Evolutionary conservation across 169 alveolate genomes (phyloP).

Genomic region (Cryptosporidium parvum): DNA sequence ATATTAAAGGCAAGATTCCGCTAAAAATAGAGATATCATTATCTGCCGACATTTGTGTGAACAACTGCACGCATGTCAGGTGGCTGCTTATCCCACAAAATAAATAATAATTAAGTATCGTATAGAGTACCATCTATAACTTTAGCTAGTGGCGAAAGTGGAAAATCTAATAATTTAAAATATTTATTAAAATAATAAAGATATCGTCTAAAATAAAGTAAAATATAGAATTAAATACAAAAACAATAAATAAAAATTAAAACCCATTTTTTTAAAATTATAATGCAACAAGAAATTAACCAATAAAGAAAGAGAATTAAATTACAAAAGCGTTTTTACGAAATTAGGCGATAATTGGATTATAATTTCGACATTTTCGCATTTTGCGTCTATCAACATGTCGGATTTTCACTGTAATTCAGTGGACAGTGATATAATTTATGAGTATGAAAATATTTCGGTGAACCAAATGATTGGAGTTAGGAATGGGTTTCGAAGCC

Average conservation of each 20-base stretch:
- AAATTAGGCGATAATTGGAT: background rate
- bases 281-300: conserved; percentile 6
- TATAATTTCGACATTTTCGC: background rate
- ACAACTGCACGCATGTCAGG: conserved; percentile 78
- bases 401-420: conserved; percentile 36
- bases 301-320: background rate
- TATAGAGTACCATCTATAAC: conserved; percentile 1
- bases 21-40: conserved; percentile 75
- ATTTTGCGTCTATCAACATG: conserved; percentile 6
- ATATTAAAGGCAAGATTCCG: conserved; percentile 69
- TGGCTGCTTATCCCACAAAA: conserved; percentile 56
- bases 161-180: conserved; percentile 2
- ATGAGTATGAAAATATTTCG: conserved; percentile 44
- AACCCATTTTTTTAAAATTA: background rate
- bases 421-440: conserved; percentile 41
- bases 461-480: conserved; percentile 23
- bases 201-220: background rate
- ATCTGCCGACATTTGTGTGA: conserved; percentile 78
- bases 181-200: conserved; percentile 4
- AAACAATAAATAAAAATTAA: background rate
- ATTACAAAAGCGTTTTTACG: background rate
- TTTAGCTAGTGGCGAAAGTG: conserved; percentile 2
- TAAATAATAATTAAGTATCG: conserved; percentile 7
- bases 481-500: conserved; percentile 15
- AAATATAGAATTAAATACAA: background rate